phyloP scores from a whole-genome alignment of 78 protist genomes.

The Carpediemonas membranifera region DNA sequence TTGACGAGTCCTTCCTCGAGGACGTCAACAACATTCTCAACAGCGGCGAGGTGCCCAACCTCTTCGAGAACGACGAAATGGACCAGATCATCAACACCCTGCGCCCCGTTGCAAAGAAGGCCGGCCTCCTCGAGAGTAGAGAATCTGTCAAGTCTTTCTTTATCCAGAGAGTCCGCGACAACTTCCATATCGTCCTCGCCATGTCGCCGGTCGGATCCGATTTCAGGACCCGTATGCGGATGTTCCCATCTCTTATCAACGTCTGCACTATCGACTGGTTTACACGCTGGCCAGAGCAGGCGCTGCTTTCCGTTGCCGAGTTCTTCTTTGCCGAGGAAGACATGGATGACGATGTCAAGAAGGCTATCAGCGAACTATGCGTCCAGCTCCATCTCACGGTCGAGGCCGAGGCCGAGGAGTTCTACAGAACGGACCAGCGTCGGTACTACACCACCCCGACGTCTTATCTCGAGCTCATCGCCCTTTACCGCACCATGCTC shows the following conservation, averaged over 20 bases:
- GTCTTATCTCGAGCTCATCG: conserved; percentile 51
- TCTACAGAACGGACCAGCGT: conserved; percentile 24
- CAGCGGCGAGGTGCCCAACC: conserved; percentile 33
- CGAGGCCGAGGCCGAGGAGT: background rate
- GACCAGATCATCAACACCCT: background rate
- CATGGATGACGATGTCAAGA: background rate
- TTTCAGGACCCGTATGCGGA: conserved; percentile 33
- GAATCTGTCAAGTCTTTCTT: conserved; percentile 29
- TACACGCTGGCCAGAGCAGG: conserved; percentile 49
- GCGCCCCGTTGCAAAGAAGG: background rate
- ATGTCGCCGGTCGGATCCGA: conserved; percentile 48
- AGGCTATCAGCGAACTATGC: background rate
- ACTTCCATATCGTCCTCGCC: conserved; percentile 44
- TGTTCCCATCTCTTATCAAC: conserved; percentile 50
- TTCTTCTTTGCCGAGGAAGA: background rate
- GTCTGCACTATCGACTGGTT: conserved; percentile 59
- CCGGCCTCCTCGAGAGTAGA: conserved; percentile 16
- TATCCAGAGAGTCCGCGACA: conserved; percentile 22
- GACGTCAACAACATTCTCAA: conserved; percentile 68
- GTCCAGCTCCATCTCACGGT: conserved; percentile 30
- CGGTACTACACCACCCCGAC: conserved; percentile 60
- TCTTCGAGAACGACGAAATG: background rate
- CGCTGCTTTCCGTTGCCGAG: conserved; percentile 3
- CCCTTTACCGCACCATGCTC: conserved; percentile 23
- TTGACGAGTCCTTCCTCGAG: conserved; percentile 60